Conservation (phyloP, 2,329 filamentous ascomycete species). For the Geosmithia flava region DNA sequence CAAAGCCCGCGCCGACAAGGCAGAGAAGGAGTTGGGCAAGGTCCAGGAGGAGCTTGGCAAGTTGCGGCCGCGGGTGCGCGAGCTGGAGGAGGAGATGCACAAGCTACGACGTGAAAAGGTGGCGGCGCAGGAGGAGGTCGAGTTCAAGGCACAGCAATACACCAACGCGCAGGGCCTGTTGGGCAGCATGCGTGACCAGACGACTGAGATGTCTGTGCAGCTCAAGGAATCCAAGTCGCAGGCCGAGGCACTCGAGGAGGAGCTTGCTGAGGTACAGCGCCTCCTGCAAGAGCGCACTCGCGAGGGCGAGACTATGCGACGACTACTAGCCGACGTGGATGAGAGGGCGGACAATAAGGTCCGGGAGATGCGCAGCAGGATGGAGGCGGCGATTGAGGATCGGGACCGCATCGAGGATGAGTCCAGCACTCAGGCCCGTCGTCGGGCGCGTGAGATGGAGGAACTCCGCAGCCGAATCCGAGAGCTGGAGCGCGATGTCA, state of each 20-base stretch:
- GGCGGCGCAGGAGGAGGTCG: constrained; percentile 62
- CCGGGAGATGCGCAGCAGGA: constrained; percentile 75
- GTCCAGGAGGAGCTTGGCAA: constrained; percentile 62
- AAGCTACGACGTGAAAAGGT: constrained; percentile 57
- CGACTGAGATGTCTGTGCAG: constrained; percentile 75
- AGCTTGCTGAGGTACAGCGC: constrained; percentile 77
- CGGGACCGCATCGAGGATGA: constrained; percentile 89
- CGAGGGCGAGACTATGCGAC: constrained; percentile 89
- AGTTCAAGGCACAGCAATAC: constrained; percentile 78
- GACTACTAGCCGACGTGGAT: constrained; percentile 77
- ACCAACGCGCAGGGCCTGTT: constrained; percentile 74
- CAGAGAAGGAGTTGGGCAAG: constrained; percentile 55
- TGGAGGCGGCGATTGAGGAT: constrained; percentile 89
- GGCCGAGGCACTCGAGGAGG: constrained; percentile 81
- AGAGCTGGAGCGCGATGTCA: constrained; percentile 69
- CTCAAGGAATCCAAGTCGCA: constrained; percentile 79
- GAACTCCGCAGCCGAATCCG: constrained; percentile 69
- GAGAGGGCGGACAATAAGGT: constrained; percentile 69
- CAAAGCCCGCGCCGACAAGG: constrained; percentile 59
- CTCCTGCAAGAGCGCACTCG: constrained; percentile 78
- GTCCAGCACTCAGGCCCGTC: constrained; percentile 62
- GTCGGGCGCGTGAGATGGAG: constrained; percentile 72
- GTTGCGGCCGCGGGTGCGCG: constrained; percentile 46
- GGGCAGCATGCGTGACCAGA: constrained; percentile 87
- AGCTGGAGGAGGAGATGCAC: constrained; percentile 62